These are phyloP conservation scores for Phytophthora sp. DNA, from an alignment of 352 stramenopile species.

Conservation along the genomic window DNA sequence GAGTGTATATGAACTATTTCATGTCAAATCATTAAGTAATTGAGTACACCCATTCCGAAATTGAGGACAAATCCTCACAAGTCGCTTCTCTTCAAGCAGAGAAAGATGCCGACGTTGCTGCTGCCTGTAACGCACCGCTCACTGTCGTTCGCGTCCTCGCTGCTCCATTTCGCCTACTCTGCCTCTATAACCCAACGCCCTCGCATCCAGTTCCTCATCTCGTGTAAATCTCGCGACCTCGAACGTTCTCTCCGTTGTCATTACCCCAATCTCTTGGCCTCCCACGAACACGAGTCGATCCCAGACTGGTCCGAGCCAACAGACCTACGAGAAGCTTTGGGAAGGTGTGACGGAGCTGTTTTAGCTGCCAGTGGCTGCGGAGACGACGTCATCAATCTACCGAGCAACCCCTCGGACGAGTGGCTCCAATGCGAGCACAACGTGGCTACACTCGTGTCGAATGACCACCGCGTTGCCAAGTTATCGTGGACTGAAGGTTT, in stretches of 20 bases:
- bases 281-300: conserved; percentile 33
- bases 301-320: conserved; percentile 51
- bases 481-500: conserved; percentile 61
- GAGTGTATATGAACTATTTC: background rate
- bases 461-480: conserved; percentile 49
- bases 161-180: conserved; percentile 22
- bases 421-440: conserved; percentile 38
- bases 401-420: conserved; percentile 20
- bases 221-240: conserved; percentile 28
- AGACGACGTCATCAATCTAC: conserved; percentile 31
- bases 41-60: no score
- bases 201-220: conserved; percentile 30
- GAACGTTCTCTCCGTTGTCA: conserved; percentile 30
- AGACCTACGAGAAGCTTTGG: conserved; percentile 52
- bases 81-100: no score
- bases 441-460: conserved; percentile 27
- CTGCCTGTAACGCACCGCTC: conserved; percentile 46
- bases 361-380: conserved; percentile 36
- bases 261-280: conserved; percentile 38
- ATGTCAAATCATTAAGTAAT: no score
- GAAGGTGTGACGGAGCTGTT: conserved; percentile 53
- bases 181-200: background rate
- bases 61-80: background rate
- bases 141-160: conserved; percentile 30
- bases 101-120: conserved; percentile 44